Conservation (phyloP, 1,139 yeast species). For the Hemisphaericaspora xylanilytica region DNA sequence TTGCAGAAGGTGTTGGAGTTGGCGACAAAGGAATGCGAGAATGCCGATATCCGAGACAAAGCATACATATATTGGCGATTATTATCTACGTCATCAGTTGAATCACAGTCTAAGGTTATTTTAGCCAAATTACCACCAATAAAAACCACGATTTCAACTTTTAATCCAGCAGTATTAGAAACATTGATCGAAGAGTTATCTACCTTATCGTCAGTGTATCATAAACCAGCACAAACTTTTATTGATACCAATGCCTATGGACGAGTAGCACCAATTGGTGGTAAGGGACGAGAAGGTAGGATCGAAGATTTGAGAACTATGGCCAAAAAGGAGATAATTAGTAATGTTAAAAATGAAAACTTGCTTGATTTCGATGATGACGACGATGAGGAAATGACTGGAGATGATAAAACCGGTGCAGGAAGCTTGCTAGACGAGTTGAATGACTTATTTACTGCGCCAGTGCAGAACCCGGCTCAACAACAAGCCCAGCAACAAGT, state of each 20-base stretch:
- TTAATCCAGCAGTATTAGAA: slow-evolving; percentile 66
- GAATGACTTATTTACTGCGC: slow-evolving; percentile 63
- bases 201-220: slow-evolving; percentile 85
- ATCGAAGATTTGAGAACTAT: slow-evolving; percentile 75
- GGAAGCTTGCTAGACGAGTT: slow-evolving; percentile 57
- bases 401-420: slow-evolving; percentile 11
- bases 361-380: slow-evolving; percentile 79
- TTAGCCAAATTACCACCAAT: slow-evolving; percentile 68
- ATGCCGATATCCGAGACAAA: slow-evolving; percentile 91
- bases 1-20: slow-evolving; percentile 72
- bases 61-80: slow-evolving; percentile 95
- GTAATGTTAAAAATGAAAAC: slow-evolving; percentile 70
- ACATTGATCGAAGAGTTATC: slow-evolving; percentile 75
- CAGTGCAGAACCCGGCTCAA: slow-evolving; percentile 18
- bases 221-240: slow-evolving; percentile 74
- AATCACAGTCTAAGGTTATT: slow-evolving; percentile 49
- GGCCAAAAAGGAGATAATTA: slow-evolving; percentile 76
- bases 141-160: slow-evolving; percentile 65
- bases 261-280: slow-evolving; percentile 22
- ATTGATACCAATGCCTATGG: slow-evolving; percentile 43
- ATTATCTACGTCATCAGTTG: slow-evolving; percentile 56
- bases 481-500: slow-evolving; percentile 9
- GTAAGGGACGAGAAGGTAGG: slow-evolving; percentile 15
- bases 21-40: slow-evolving; percentile 79
- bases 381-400: slow-evolving; percentile 32